phyloP scores from a whole-genome alignment of 2,329 filamentous ascomycete genomes.

The Exophiala calicioides region DNA sequence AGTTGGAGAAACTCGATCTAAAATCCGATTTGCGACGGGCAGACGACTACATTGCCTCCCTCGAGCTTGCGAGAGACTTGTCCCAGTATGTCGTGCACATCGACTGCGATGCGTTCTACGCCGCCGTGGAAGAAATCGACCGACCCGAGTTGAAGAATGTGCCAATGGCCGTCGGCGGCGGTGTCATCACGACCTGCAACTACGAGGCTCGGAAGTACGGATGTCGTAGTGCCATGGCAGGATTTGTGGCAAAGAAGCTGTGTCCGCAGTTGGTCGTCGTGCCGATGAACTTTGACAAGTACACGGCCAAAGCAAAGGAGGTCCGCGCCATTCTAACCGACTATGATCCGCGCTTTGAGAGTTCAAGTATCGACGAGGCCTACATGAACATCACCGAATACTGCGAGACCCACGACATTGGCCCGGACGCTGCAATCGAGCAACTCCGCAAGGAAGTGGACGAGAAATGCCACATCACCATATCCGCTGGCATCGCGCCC shows the following conservation, averaged over 20 bases:
- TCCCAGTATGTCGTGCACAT: slow-evolving; percentile 85
- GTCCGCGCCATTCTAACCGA: slow-evolving; percentile 76
- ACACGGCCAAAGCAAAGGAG: slow-evolving; percentile 84
- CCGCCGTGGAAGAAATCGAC: slow-evolving; percentile 84
- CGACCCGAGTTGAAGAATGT: slow-evolving; percentile 80
- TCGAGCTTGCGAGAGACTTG: slow-evolving; percentile 78
- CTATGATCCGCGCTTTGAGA: slow-evolving; percentile 92
- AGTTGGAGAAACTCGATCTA: slow-evolving; percentile 75
- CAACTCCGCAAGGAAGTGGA: slow-evolving; percentile 77
- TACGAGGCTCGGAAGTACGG: slow-evolving; percentile 89
- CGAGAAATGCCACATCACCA: slow-evolving; percentile 75
- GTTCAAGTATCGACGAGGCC: slow-evolving; percentile 92
- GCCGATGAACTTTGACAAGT: slow-evolving; percentile 86
- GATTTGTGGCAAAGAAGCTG: slow-evolving; percentile 91
- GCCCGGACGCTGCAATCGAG: slow-evolving; percentile 71
- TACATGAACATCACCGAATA: slow-evolving; percentile 94
- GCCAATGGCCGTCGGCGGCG: slow-evolving; percentile 86
- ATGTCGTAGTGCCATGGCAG: slow-evolving; percentile 91
- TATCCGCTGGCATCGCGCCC: slow-evolving; percentile 90
- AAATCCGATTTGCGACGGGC: slow-evolving; percentile 71
- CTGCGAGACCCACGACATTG: slow-evolving; percentile 67
- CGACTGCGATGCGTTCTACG: slow-evolving; percentile 97
- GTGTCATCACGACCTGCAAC: slow-evolving; percentile 73
- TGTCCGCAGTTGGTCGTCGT: slow-evolving; percentile 83
- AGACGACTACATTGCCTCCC: slow-evolving; percentile 75